Base-by-base conservation (phyloP, 2,329 filamentous ascomycete species). In the Aspergillus sp. region DNA sequence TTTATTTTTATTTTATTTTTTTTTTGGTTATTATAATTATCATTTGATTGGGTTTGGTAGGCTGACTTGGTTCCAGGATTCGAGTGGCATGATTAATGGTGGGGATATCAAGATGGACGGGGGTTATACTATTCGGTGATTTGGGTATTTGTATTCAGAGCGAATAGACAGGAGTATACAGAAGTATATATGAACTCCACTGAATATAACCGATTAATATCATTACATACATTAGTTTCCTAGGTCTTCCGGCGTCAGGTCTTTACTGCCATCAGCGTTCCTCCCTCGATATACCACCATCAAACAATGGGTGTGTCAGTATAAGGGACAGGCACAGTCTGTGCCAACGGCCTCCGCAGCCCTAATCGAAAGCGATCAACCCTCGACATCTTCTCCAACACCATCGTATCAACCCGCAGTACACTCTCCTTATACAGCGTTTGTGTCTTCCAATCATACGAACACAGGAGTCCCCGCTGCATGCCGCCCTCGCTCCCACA, bases 401-500 rank as follows among this genome's bases (percentile, higher is more conserved):
- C 71, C 15, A 64, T 53, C 0, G 78, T 76, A 26, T 76, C 72
- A 44, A 81, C 69, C 2, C 78, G 66, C 32, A 81, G 54, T 2
- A 81, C 79, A 1, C 74, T 77, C 63, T 81, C 79, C 0, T 75
- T 67, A 49, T 75, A 76, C 48, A 79, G 63, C 0, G 75, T 78
- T 3, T 68, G 64, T 1, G 70, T 74, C 0, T 68, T 72, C 73
- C 73, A 76, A 58, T 81, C 76, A 53, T 80, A 81, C 0, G 76
- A 79, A 60, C 78, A 80, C 15, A 77, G 66, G 5, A 81, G 63
- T 3, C 76, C 75, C 7, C 79, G 70, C 56, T 79, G 77, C 75
- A 79, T 77, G 2, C 78, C 78, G 5, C 76, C 76, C 58, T 80
- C 79, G 1, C 65, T 63, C 7, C 75, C 79, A n/a, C 72, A 75